Evolutionary conservation across 2,329 filamentous ascomycete genomes (phyloP), one percentile per base, ranked within the genome.

Genomic region (Metarhizium sp.): DNA sequence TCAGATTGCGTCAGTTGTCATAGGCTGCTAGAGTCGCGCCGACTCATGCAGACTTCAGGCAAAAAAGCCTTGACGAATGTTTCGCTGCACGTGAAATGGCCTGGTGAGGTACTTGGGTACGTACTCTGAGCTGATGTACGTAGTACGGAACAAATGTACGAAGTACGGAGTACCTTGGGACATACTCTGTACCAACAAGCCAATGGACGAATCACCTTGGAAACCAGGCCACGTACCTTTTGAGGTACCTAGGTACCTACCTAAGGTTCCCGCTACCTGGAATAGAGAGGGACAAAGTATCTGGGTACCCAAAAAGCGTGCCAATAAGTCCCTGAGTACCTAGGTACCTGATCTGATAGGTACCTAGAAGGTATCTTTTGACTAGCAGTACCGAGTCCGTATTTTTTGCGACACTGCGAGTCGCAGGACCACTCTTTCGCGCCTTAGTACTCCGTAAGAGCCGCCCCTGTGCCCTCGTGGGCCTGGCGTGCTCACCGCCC

Each of bases 11-110:
- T 7, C 20, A 32, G 30, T 45, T 43, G 38, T 53, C 20, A 55
- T 57, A 43, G 56, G 51, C 45, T 20, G 34, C 30, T 46, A 40
- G 40, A 51, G 55, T 53, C 54, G 49, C 42, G 52, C 30, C 32
- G 20, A 46, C 43, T 25, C 30, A 16, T 51, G 50, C 50, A n/a
- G 50, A 25, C 50, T 51, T 51, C 34, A 51, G 50, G 50, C 52
- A 49, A 49, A 49, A 49, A 40, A 49, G 52, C 18, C 45, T 49
- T 34, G 43, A 50, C 54, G 50, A 34, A n/a, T 30, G 50, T 29
- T 52, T 52, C 42, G 45, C 13, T 30, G 20, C 45, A n/a, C 45
- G 13, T 4, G 4, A 30, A 48, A 48, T 20, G 48, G 20, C 45
- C 20, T 43, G 51, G 10, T 13, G 40, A 46, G 32, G 54, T 53